phyloP scores from a whole-genome alignment of 257 asterid species.

The Penstemon newberryi region DNA sequence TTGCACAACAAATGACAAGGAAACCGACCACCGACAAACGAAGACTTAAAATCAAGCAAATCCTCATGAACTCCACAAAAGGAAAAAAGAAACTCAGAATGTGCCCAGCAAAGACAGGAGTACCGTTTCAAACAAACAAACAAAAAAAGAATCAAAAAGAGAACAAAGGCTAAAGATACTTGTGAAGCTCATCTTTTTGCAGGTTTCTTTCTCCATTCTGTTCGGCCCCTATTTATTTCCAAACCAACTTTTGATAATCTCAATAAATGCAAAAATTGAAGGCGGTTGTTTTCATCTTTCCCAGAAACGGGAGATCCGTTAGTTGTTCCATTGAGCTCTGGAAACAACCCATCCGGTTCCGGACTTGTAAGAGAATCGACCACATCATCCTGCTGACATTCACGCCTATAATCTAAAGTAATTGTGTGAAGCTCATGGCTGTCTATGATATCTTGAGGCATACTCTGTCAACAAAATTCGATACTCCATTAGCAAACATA shows the following conservation, averaged over 20 bases:
- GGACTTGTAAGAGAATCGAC: conserved; percentile 92
- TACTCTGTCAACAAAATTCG: conserved; percentile 55
- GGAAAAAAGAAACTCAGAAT: conserved; percentile 19
- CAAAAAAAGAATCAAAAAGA: neutral
- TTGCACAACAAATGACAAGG: conserved; percentile 21
- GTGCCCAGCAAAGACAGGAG: neutral
- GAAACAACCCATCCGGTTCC: conserved; percentile 40
- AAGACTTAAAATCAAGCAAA: conserved; percentile 24
- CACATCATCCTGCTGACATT: conserved; percentile 80
- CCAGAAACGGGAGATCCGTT: conserved; percentile 52
- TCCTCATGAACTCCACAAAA: conserved; percentile 14
- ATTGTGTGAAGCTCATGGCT: conserved; percentile 77
- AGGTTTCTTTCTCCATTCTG: conserved; percentile 86
- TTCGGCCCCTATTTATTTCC: conserved; percentile 88
- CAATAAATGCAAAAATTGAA: conserved; percentile 59
- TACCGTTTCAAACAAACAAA: conserved; percentile 1
- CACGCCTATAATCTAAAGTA: conserved; percentile 90
- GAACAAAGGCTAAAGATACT: conserved; percentile 16
- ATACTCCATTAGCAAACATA: conserved; percentile 17
- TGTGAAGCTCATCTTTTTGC: conserved; percentile 44
- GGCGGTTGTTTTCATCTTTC: conserved; percentile 34
- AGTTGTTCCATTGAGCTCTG: conserved; percentile 38
- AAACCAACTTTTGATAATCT: conserved; percentile 66
- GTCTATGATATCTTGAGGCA: conserved; percentile 81
- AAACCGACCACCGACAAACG: conserved; percentile 27